These are phyloP conservation scores for Coemansia sp. DNA, from an alignment of 192 early-diverging fungal genomes.

Conservation along the genomic window DNA sequence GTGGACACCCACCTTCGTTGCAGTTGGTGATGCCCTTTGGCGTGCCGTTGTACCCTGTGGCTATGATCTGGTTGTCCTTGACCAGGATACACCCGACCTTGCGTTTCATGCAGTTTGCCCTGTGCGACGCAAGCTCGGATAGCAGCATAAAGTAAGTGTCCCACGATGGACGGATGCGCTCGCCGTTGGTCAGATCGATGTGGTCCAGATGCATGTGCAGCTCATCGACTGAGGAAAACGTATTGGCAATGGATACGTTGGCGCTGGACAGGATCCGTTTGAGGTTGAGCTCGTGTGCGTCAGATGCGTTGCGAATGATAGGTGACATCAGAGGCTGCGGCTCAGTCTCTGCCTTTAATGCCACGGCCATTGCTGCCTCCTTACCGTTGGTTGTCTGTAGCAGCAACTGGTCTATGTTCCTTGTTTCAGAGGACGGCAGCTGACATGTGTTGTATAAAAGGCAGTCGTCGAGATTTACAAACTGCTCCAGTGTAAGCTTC, in stretches of 20 bases:
- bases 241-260: constrained; percentile 69
- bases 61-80: constrained; percentile 83
- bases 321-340: constrained; percentile 21
- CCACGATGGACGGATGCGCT: constrained; percentile 87
- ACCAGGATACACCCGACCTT: constrained; percentile 94
- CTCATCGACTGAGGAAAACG: constrained; percentile 24
- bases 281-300: constrained; percentile 25
- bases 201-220: constrained; percentile 53
- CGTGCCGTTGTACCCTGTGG: constrained; percentile 99
- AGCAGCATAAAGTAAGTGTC: constrained; percentile 98
- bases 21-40: constrained; percentile 91
- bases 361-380: not conserved
- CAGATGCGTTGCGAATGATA: constrained; percentile 19
- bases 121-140: constrained; percentile 82
- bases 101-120: constrained; percentile 98
- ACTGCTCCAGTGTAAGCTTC: constrained; percentile 57
- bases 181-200: constrained; percentile 65
- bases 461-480: constrained; percentile 60
- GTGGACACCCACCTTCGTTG: constrained; percentile 88
- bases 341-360: not conserved
- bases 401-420: constrained; percentile 12
- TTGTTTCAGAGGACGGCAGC: constrained; percentile 2
- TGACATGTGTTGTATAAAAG: constrained; percentile 42
- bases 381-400: constrained; percentile 5
- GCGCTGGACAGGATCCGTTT: constrained; percentile 49